Evolutionary conservation across 176 grass and related monocot species (phyloP), one percentile per base, ranked within the genome.

Genomic region (Bothriochloa decipiens): DNA sequence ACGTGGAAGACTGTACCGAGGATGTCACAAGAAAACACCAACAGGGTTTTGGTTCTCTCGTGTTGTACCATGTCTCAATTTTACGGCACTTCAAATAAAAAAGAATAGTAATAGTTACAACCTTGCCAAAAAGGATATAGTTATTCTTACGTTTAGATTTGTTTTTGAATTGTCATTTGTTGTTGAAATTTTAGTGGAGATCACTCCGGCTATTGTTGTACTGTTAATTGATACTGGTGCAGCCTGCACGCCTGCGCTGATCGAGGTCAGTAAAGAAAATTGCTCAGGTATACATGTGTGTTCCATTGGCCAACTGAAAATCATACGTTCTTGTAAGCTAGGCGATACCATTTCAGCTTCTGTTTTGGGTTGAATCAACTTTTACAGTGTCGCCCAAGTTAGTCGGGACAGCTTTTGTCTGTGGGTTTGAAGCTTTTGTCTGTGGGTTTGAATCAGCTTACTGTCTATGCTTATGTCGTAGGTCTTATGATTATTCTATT

Each of bases 1-100:
- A 4, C 4, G 7, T 53, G 65, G 74, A 61, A 49, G 49, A 66
- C 16, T 79, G 36, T 74, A 82, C 26, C 29, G 47, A 79, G 35
- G 60, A 68, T 90, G n/a, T 52, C 35, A 69, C 17, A 39, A 61
- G 75, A 62, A 81, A 80, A 58, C 60, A 20, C 61, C 37, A 33
- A 42, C 57, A 60, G 23, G 28, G 33, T 83, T 90, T 90, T 90
- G 88, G 80, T 83, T 79, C 60, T 79, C 74, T 77, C 7, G 69
- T 83, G 84, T 83, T 90, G 89, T 87, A 87, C 60, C 89, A 83
- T 87, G 77, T 26, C 1, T 25, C n/a, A 50, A 82, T 52, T 90
- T 1, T 60, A 74, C 6, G 36, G 37, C 74, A 3, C 40, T 37
- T 74, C 1, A 33, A 75, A 74, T 78, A 83, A 78, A 65, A 13